Evolutionary conservation across 1,284 basidiomycete species (phyloP).

Genomic region (Puccinia horiana): DNA sequence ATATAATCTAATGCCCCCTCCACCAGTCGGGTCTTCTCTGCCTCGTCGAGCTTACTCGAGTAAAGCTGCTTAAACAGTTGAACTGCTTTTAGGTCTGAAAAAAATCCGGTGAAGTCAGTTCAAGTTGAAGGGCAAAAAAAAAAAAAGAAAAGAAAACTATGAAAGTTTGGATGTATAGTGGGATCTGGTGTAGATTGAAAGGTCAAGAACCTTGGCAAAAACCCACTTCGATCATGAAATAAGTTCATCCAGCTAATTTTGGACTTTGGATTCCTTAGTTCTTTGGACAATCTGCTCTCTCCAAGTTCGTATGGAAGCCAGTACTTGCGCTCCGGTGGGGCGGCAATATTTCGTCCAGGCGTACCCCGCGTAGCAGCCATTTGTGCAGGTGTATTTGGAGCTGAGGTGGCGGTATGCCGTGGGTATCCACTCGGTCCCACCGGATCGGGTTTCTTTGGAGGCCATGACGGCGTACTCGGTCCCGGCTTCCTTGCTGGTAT

Average conservation of each 20-base stretch:
- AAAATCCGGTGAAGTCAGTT: neutral
- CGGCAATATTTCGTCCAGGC: neutral
- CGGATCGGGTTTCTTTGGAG: too few relatives aligned
- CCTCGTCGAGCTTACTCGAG: neutral
- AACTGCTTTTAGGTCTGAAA: neutral
- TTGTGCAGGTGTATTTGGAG: neutral
- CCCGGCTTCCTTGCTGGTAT: neutral
- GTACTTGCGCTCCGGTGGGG: neutral
- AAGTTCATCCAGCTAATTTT: neutral
- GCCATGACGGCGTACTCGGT: neutral
- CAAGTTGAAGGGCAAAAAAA: neutral
- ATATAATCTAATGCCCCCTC: neutral
- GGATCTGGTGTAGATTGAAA: too few relatives aligned
- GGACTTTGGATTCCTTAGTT: neutral
- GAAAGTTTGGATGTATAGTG: too few relatives aligned
- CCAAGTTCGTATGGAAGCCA: neutral
- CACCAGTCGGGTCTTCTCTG: neutral
- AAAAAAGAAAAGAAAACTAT: neutral
- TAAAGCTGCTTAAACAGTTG: neutral
- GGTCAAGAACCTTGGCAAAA: neutral
- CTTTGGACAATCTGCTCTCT: neutral
- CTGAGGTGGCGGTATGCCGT: too few relatives aligned
- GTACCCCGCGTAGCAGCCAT: neutral
- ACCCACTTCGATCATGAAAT: neutral
- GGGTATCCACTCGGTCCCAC: too few relatives aligned